A percentile compares a stretch with the other conserved stretches of the same genome.
phyloP scores from a whole-genome alignment of 306 rosid genomes.

The Prunus kanzakura region DNA sequence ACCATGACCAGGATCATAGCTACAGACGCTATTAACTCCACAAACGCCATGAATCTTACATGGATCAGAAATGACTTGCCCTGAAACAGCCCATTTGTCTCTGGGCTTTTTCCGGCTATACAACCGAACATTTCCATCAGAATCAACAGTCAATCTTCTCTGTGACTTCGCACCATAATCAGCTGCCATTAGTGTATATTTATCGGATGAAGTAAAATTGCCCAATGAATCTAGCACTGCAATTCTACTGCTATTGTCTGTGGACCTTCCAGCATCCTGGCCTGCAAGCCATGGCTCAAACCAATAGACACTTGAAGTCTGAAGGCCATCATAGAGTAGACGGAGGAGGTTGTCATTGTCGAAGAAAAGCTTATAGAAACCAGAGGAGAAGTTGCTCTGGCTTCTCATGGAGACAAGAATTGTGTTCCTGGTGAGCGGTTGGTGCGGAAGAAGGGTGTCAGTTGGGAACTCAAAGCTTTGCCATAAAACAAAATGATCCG shows the following conservation, averaged over 20 bases:
- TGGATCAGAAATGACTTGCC: conserved; percentile 37
- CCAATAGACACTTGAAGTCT: conserved; percentile 42
- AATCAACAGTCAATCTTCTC: conserved; percentile 36
- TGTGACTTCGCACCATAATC: conserved; percentile 36
- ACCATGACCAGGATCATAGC: conserved; percentile 6
- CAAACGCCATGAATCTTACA: conserved; percentile 54
- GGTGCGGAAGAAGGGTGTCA: conserved; percentile 48
- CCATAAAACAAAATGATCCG: conserved; percentile 29
- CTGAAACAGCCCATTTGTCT: conserved; percentile 32
- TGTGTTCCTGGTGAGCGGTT: conserved; percentile 33
- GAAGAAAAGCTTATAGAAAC: conserved; percentile 43
- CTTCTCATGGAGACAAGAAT: conserved; percentile 47
- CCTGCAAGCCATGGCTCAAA: conserved; percentile 34
- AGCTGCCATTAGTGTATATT: conserved; percentile 21
- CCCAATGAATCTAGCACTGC: conserved; percentile 39
- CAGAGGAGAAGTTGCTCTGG: conserved; percentile 40
- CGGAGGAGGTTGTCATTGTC: conserved; percentile 48
- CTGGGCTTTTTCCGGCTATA: conserved; percentile 25
- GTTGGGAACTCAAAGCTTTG: conserved; percentile 60
- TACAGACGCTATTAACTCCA: conserved; percentile 40
- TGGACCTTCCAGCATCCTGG: conserved; percentile 22
- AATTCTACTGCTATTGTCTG: conserved; percentile 36
- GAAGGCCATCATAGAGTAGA: conserved; percentile 47
- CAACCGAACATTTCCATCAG: conserved; percentile 42
- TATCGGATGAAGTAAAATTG: conserved; percentile 42